A percentile compares a stretch with the other conserved stretches of the same genome.
Conservation (phyloP, 2,329 filamentous ascomycete species). For the Gnomoniopsis sp. region DNA sequence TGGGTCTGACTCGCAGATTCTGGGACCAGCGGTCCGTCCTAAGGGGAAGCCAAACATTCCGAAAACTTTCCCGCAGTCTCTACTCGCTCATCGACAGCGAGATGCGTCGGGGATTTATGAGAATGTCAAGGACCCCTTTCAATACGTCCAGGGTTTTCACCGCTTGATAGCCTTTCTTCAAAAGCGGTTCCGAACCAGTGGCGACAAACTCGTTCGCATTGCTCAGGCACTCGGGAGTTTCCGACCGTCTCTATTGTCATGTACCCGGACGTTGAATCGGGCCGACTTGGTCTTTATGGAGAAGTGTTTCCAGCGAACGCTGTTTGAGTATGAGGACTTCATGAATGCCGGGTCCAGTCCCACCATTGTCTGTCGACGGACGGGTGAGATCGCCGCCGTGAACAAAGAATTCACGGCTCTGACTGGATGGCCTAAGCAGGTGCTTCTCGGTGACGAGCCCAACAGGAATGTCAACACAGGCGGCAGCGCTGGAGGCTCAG, state of each 20-base stretch:
- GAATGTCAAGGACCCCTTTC: conserved; percentile 84
- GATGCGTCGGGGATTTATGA: conserved; percentile 87
- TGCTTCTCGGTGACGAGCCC: conserved; percentile 80
- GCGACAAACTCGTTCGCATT: conserved; percentile 73
- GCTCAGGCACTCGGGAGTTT: conserved; percentile 86
- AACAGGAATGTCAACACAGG: conserved; percentile 85
- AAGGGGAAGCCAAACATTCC: conserved; percentile 43
- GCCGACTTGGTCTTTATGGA: conserved; percentile 97
- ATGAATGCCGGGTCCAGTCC: conserved; percentile 85
- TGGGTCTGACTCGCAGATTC: conserved; percentile 15
- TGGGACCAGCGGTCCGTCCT: conserved; percentile 31
- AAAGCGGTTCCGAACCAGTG: conserved; percentile 64
- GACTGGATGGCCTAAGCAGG: conserved; percentile 89
- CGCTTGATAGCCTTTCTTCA: conserved; percentile 78
- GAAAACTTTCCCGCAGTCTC: conserved; percentile 43
- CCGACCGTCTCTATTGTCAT: conserved; percentile 88
- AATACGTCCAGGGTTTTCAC: conserved; percentile 88
- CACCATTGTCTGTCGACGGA: conserved; percentile 85
- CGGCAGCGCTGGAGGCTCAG: conserved; percentile 38
- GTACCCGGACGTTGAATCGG: conserved; percentile 80
- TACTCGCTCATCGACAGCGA: conserved; percentile 56
- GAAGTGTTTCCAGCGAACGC: conserved; percentile 88
- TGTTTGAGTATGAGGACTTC: conserved; percentile 92
- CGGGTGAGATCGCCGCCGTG: conserved; percentile 90
- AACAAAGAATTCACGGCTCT: conserved; percentile 97